Percentiles rank a stretch among this genome's conserved stretches.
Evolutionary conservation across 2,329 filamentous ascomycete genomes (phyloP).

Genomic region (Rutstroemia sp.): DNA sequence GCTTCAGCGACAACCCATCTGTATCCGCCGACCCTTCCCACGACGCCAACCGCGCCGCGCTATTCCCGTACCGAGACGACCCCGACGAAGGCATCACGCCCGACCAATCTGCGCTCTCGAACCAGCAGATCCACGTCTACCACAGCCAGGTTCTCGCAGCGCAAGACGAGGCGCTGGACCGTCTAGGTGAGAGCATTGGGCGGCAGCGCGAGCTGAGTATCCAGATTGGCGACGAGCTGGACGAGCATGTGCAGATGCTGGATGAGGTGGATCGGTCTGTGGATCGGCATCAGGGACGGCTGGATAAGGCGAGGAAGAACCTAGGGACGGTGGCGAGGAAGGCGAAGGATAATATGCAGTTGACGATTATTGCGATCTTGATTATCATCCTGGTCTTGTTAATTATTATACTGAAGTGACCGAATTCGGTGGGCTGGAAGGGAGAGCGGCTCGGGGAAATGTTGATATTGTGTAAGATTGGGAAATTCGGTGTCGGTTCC

Average conservation of each 20-base stretch:
- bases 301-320: conserved; percentile 67
- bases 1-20: conserved; percentile 64
- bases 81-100: conserved; percentile 34
- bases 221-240: conserved; percentile 93
- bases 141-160: conserved; percentile 75
- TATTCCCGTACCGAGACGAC: conserved; percentile 68
- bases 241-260: conserved; percentile 79
- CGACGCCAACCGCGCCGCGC: conserved; percentile 45
- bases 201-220: conserved; percentile 89
- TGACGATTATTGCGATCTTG: conserved; percentile 61
- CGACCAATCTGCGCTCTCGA: conserved; percentile 49
- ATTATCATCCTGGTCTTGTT: conserved; percentile 61
- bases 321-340: conserved; percentile 65
- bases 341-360: conserved; percentile 80
- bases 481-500: too few relatives aligned
- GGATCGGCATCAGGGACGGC: conserved; percentile 68
- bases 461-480: too few relatives aligned
- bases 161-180: conserved; percentile 90
- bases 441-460: too few relatives aligned
- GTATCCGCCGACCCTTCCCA: conserved; percentile 22
- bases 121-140: conserved; percentile 80
- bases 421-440: background rate
- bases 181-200: conserved; percentile 75
- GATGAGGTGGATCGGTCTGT: conserved; percentile 82
- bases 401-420: conserved; percentile 57